These are phyloP conservation scores for Colletotrichum incanum DNA, from an alignment of 2,329 filamentous ascomycete genomes.

Conservation along the genomic window DNA sequence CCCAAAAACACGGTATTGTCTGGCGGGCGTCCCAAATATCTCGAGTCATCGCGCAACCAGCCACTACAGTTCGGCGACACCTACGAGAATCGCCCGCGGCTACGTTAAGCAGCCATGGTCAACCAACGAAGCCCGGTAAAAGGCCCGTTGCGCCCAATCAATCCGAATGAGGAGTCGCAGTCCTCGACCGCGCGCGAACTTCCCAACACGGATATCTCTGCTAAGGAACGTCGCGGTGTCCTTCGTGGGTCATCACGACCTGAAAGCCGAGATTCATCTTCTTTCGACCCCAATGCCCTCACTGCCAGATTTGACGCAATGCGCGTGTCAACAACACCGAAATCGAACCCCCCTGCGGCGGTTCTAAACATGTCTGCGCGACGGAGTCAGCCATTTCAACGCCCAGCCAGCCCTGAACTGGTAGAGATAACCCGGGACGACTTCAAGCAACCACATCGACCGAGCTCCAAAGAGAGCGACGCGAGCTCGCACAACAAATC, in stretches of 20 bases:
- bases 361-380: conserved; percentile 17
- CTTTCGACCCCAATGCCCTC: conserved; percentile 40
- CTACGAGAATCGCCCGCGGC: not conserved
- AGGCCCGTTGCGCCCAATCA: conserved; percentile 59
- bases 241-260: conserved; percentile 50
- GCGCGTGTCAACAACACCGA: conserved; percentile 38
- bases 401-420: conserved; percentile 31
- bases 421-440: conserved; percentile 39
- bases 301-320: conserved; percentile 42
- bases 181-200: conserved; percentile 47
- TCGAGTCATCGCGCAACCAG: conserved; percentile 27
- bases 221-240: conserved; percentile 32
- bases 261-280: conserved; percentile 27
- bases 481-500: conserved; percentile 33
- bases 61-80: conserved; percentile 16
- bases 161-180: conserved; percentile 51
- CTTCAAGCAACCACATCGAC: conserved; percentile 23
- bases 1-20: conserved; percentile 51
- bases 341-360: conserved; percentile 22
- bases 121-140: conserved; percentile 64
- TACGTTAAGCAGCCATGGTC: conserved; percentile 57
- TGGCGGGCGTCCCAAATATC: conserved; percentile 45
- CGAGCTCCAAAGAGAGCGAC: conserved; percentile 20
- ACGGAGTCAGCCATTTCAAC: conserved; percentile 22
- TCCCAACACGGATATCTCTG: conserved; percentile 14